A percentile compares a stretch with the other conserved stretches of the same genome.
Evolutionary conservation across 1,284 basidiomycete species (phyloP).

Genomic region (Papiliotrema nemorosa): DNA sequence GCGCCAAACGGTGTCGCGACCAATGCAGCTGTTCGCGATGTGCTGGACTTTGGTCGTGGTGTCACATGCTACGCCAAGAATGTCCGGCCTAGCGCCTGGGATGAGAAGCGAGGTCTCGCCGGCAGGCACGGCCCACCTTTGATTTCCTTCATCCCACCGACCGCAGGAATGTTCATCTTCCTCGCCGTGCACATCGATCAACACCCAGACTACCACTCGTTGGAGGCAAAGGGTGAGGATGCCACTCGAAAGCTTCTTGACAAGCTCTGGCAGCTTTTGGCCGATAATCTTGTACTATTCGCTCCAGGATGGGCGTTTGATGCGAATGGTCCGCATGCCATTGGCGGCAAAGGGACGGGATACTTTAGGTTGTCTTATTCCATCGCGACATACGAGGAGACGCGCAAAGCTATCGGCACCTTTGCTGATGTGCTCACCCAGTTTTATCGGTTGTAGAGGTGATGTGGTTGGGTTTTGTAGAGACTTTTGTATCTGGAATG

Average conservation of each 20-base stretch:
- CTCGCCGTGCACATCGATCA: slow-evolving; percentile 62
- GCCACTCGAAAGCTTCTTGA: slow-evolving; percentile 31
- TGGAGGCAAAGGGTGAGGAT: slow-evolving; percentile 34
- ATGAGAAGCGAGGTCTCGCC: slow-evolving; percentile 52
- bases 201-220: slow-evolving; percentile 54
- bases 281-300: slow-evolving; percentile 45
- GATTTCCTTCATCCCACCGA: slow-evolving; percentile 68
- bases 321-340: slow-evolving; percentile 38
- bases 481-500: too few relatives aligned
- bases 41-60: slow-evolving; percentile 15
- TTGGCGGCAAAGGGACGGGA: slow-evolving; percentile 42
- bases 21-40: slow-evolving; percentile 18
- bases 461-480: too few relatives aligned
- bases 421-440: slow-evolving; percentile 41
- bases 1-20: slow-evolving; percentile 8
- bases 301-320: slow-evolving; percentile 46
- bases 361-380: slow-evolving; percentile 49
- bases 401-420: slow-evolving; percentile 30
- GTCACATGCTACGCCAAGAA: slow-evolving; percentile 31
- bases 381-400: slow-evolving; percentile 44
- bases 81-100: slow-evolving; percentile 18
- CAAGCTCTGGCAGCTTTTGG: slow-evolving; percentile 43
- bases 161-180: slow-evolving; percentile 55
- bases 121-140: slow-evolving; percentile 43
- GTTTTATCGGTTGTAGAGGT: slow-evolving; percentile 32